Conservation (phyloP, 306 rosid species). For the Fagus crenata region DNA sequence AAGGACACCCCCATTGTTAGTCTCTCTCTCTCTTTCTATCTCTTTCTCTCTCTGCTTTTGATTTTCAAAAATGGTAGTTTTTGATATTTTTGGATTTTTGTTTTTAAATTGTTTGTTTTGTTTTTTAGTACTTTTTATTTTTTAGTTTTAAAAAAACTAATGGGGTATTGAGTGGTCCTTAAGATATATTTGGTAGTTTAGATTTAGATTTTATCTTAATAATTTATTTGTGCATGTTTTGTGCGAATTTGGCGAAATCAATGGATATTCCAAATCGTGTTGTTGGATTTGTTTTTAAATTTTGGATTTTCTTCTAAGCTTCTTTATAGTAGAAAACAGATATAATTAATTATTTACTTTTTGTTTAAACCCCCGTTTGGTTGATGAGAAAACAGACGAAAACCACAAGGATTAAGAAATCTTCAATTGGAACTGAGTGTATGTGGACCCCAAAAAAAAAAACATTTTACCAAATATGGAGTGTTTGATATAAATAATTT, state of each 20-base stretch:
- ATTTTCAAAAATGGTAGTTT: not conserved
- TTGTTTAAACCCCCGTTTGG: not conserved
- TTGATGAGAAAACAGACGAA: constrained; percentile 14
- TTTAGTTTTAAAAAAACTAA: not conserved
- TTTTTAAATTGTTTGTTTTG: not conserved
- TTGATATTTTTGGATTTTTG: not conserved
- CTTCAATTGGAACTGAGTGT: not conserved
- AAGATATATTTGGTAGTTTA: not conserved
- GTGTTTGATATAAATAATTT: not conserved
- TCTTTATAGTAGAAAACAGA: not conserved
- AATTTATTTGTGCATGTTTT: constrained; percentile 8
- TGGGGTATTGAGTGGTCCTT: not conserved
- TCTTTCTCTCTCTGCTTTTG: not conserved
- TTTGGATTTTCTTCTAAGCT: not conserved
- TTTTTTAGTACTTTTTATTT: not conserved
- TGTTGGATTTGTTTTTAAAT: not conserved
- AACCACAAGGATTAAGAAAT: not conserved
- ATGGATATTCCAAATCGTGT: not conserved
- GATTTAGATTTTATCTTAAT: constrained; percentile 5
- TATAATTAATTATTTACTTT: not conserved
- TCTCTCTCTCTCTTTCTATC: too few species aligned
- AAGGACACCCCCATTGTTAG: constrained; percentile 94
- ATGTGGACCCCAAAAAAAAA: too few species aligned
- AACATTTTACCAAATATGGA: not conserved
- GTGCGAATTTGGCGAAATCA: constrained; percentile 16